Conservation (phyloP, 371 early-diverging fungal species). For the Mortierella sp. region DNA sequence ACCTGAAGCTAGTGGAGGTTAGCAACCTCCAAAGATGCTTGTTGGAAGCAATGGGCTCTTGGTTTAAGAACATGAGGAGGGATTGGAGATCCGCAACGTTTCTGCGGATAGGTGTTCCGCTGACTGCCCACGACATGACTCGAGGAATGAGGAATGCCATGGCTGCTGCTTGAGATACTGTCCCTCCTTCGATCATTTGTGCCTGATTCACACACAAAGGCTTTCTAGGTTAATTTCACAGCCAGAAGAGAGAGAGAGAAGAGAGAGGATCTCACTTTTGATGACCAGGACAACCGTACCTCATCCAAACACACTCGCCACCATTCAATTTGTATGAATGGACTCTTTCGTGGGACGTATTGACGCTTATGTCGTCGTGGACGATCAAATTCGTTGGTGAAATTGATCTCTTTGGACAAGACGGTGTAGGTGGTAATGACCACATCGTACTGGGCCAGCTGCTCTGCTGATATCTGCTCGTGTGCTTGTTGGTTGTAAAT, state of each 20-base stretch:
- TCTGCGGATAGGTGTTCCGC: conserved; percentile 72
- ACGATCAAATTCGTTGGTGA: conserved; percentile 48
- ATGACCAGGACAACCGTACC: conserved; percentile 24
- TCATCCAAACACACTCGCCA: conserved; percentile 70
- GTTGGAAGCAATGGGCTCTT: conserved; percentile 47
- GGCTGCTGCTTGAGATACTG: conserved; percentile 55
- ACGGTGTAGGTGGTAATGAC: conserved; percentile 70
- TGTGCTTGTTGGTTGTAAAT: conserved; percentile 52
- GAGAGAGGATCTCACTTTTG: background rate
- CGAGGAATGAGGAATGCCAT: conserved; percentile 70
- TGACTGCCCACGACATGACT: conserved; percentile 75
- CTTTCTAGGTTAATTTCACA: background rate
- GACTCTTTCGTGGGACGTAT: conserved; percentile 58
- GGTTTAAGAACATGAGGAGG: conserved; percentile 58
- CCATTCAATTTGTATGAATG: conserved; percentile 65
- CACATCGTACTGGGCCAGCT: conserved; percentile 61
- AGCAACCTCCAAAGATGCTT: conserved; percentile 31
- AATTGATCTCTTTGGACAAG: conserved; percentile 64
- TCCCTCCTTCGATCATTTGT: conserved; percentile 71
- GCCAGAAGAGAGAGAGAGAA: background rate
- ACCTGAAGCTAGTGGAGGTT: conserved; percentile 17
- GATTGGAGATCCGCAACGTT: conserved; percentile 65
- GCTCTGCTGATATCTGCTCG: conserved; percentile 27
- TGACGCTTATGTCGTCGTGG: conserved; percentile 40
- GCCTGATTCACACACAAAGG: conserved; percentile 63